Evolutionary conservation across 139 green algal genomes (phyloP), one percentile per base, ranked within the genome.

Genomic region (Desmodesmus armatus): DNA sequence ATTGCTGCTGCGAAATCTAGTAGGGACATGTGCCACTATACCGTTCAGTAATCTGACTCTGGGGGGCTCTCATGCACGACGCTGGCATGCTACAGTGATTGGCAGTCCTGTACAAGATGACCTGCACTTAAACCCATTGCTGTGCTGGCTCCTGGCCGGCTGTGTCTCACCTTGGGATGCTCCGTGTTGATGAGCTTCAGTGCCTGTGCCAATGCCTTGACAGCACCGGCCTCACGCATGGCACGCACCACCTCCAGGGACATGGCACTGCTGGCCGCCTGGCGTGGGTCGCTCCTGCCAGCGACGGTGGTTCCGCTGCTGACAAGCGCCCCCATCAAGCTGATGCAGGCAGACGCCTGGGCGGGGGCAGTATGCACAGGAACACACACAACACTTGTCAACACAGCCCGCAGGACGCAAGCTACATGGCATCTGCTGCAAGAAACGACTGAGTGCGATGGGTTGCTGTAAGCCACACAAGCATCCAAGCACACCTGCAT

Each of bases 141-240:
- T n/a, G n/a, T n/a, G n/a, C n/a, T n/a, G n/a, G n/a, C n/a, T n/a
- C n/a, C n/a, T n/a, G n/a, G n/a, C n/a, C n/a, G n/a, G n/a, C n/a
- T n/a, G n/a, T 15, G 29, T 19, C 49, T 11, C 47, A 82, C 76
- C 76, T 82, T 71, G 7, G 89, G 86, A 85, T 97, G 92, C 39
- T 97, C 86, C 2, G 89, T 87, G 79, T 95, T 88, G n/a, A 96
- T 53, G 23, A 86, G 33, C 1, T 82, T 55, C 78, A 97, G 83
- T n/a, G 84, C 86, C 15, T 80, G 71, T 0, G 87, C 90, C 29
- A 98, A 88, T 2, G 93, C 93, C 39, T 85, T 86, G 44, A 96
- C 80, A 74, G 96, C 85, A 43, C 94, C 93, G 25, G 91, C 90
- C 33, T 97, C 92, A 15, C 91, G 88, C 94, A 98, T 97, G 13